A percentile compares a stretch with the other conserved stretches of the same genome.
These are phyloP conservation scores for Leccinum truebloodii DNA, from an alignment of 768 basidiomycete species.

Conservation along the genomic window DNA sequence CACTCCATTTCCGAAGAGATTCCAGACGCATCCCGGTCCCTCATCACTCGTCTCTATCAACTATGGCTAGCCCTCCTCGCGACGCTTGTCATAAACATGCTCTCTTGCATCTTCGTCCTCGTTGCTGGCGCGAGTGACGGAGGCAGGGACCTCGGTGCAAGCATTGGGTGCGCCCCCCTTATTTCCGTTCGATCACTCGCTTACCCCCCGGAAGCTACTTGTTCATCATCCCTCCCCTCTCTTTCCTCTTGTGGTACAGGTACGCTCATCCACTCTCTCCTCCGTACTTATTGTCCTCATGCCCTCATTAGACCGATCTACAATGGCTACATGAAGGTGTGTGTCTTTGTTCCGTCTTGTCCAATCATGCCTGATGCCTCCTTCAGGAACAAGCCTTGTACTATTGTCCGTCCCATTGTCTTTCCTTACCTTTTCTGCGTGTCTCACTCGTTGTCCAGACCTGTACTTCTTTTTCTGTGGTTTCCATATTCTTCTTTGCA, in stretches of 20 bases:
- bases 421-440: constrained; percentile 3
- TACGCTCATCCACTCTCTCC: constrained; percentile 37
- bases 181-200: constrained; percentile 25
- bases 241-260: constrained; percentile 97
- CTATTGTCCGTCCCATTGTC: constrained; percentile 66
- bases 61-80: constrained; percentile 89
- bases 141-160: constrained; percentile 77
- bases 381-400: constrained; percentile 87
- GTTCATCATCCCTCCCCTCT: constrained; percentile 71
- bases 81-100: constrained; percentile 86
- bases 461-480: constrained; percentile 96
- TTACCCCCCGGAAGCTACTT: constrained; percentile 56
- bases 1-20: constrained; percentile 93
- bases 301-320: constrained; percentile 75
- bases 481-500: constrained; percentile 89
- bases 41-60: constrained; percentile 86
- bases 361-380: constrained; percentile 17
- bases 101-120: constrained; percentile 87
- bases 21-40: constrained; percentile 72
- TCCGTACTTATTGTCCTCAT: constrained; percentile 8
- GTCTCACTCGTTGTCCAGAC: constrained; percentile 50
- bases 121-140: constrained; percentile 74
- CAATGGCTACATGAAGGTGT: constrained; percentile 95
- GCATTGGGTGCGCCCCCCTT: constrained; percentile 63
- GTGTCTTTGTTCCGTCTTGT: constrained; percentile 27